Evolutionary conservation across 2,329 filamentous ascomycete genomes (phyloP), one percentile per base, ranked within the genome.

Genomic region (Aspergillus brunneoviolaceus): DNA sequence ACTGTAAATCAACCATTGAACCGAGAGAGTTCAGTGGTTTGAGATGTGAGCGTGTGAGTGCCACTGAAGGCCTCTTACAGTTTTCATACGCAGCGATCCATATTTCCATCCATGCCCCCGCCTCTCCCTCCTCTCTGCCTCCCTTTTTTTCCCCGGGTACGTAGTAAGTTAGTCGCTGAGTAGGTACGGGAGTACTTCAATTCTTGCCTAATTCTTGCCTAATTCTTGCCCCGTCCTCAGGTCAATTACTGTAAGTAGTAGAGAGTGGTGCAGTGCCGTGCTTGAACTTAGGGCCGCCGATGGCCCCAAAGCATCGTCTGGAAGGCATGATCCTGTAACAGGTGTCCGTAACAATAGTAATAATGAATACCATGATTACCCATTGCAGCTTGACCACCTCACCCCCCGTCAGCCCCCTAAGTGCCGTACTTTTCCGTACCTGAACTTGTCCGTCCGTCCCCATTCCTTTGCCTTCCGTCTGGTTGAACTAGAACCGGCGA

Each of bases 391-490:
- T 23, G 23, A 23, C 23, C 23, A 23, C 2, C 2, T 23, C 23
- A 23, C 23, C 23, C 21, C 23, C 42, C 45, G 48, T 7, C 31
- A 49, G 31, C 50, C 47, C 47, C 27, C 23, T 33, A 49, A 51
- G 23, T 51, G 51, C 51, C 39, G 54, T 58, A 45, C 59, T 59
- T 42, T 58, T 54, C 62, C 63, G 61, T 62, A 58, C 52, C 57
- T 57, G 63, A 58, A 64, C 42, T 47, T 49, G 63, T 64, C 14
- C 5, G 27, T 27, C 27, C 27, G 27, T 35, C 57, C 55, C 58
- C 67, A 72, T 72, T 71, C 69, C 66, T 68, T 68, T 67, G 55
- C 66, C 62, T 67, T 69, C 63, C 60, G 58, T 60, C 61, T 63
- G 63, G 62, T 64, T 62, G 61, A 63, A 67, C 61, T 63, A 64